Conservation (phyloP, 352 stramenopile genomes). For the Aphanomyces cochlioides region DNA sequence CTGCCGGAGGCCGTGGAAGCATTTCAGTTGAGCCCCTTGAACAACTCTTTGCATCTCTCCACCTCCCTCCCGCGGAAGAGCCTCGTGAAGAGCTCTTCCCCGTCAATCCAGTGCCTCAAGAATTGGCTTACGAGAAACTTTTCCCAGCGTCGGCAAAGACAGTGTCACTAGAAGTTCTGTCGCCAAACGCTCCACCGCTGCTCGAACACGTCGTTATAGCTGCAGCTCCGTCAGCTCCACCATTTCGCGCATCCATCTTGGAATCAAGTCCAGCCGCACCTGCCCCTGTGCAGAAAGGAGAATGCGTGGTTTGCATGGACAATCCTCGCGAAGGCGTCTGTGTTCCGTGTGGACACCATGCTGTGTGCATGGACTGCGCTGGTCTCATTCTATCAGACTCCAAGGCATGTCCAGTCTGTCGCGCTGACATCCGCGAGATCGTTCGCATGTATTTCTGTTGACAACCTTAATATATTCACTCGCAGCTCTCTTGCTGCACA, state of each 20-base stretch:
- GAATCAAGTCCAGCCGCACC: neutral
- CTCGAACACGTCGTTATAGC: neutral
- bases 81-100: neutral
- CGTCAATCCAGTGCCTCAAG: neutral
- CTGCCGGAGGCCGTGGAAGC: no score
- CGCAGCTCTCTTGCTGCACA: no score
- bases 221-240: neutral
- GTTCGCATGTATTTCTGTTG: constrained; percentile 73
- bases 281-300: constrained; percentile 24
- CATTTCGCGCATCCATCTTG: neutral
- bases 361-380: constrained; percentile 80
- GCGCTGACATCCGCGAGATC: constrained; percentile 63
- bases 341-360: constrained; percentile 81
- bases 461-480: constrained; percentile 4
- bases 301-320: constrained; percentile 86
- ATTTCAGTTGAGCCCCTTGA: no score
- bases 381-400: constrained; percentile 59
- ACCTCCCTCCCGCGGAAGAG: neutral
- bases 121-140: constrained; percentile 21
- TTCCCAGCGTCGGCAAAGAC: neutral
- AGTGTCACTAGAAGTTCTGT: neutral
- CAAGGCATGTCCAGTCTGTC: constrained; percentile 69
- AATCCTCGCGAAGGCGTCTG: constrained; percentile 66
- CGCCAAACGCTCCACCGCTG: neutral
- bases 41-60: neutral